These are phyloP conservation scores for Olyra latifolia DNA, from an alignment of 176 grass and related monocot species.

Conservation along the genomic window DNA sequence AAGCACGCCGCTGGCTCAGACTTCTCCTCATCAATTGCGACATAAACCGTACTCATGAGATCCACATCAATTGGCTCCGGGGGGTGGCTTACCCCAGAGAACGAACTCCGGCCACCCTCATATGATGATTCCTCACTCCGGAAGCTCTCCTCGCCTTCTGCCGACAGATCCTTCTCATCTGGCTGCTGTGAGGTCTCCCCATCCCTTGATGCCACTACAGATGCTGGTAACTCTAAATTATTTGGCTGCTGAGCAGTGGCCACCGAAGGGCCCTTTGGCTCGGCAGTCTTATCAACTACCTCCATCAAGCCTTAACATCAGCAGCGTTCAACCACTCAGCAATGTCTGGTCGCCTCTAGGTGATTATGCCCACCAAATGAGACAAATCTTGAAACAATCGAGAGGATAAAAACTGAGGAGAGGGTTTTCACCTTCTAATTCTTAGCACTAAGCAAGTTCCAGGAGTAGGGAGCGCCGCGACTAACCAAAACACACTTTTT, in stretches of 20 bases:
- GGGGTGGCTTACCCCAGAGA: conserved; percentile 80
- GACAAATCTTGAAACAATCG: conserved; percentile 30
- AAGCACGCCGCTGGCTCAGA: conserved; percentile 39
- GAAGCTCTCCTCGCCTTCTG: conserved; percentile 70
- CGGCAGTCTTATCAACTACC: conserved; percentile 47
- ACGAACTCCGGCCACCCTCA: conserved; percentile 61
- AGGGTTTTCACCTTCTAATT: background rate
- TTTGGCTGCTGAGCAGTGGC: conserved; percentile 33
- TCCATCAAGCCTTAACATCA: conserved; percentile 47
- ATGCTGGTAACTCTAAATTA: conserved; percentile 37
- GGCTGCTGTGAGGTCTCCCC: conserved; percentile 42
- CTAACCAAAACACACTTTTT: conserved; percentile 1
- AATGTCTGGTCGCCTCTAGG: background rate
- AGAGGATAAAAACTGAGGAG: background rate
- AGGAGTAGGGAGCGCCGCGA: background rate
- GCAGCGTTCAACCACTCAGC: conserved; percentile 12
- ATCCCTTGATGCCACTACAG: conserved; percentile 30
- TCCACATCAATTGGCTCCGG: conserved; percentile 87
- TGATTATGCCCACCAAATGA: background rate
- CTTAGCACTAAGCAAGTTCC: background rate
- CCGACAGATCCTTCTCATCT: conserved; percentile 50
- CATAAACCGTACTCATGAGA: conserved; percentile 74
- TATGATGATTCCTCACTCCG: conserved; percentile 66
- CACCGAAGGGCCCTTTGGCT: conserved; percentile 36
- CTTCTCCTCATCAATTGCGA: conserved; percentile 67